A percentile compares a stretch with the other conserved stretches of the same genome.
Evolutionary conservation across 2,329 filamentous ascomycete genomes (phyloP).

Genomic region (Pseudogymnoascus sp.): DNA sequence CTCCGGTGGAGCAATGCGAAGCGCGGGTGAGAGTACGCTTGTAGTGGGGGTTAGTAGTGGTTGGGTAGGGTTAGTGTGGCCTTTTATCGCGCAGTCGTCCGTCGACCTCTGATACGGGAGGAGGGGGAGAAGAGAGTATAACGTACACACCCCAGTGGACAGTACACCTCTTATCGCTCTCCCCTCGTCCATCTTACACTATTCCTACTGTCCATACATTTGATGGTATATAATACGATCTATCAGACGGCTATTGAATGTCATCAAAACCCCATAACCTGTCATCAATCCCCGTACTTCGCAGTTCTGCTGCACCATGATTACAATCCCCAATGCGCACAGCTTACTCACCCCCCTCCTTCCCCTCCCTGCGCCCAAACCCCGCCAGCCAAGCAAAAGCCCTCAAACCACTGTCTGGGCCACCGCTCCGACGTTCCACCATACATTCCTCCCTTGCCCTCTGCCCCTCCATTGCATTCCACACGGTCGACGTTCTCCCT

Average conservation of each 20-base stretch:
- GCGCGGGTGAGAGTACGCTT: too few species aligned
- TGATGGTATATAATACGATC: too few species aligned
- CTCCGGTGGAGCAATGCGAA: not conserved
- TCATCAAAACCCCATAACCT: too few species aligned
- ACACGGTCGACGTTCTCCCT: too few species aligned
- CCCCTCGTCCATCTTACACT: not conserved
- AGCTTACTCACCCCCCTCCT: not conserved
- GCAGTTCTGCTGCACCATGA: not conserved
- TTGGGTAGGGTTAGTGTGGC: not conserved
- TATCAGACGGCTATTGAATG: not conserved
- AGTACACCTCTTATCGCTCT: not conserved
- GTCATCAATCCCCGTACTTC: too few species aligned
- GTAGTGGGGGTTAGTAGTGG: not conserved
- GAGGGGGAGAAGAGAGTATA: not conserved
- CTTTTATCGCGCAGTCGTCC: not conserved
- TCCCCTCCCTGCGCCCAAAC: not conserved
- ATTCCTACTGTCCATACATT: too few species aligned
- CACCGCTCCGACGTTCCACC: not conserved
- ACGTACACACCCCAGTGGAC: too few species aligned
- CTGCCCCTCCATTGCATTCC: too few species aligned
- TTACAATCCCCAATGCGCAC: not conserved
- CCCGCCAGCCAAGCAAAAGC: not conserved
- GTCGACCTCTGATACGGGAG: not conserved
- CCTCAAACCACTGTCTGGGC: not conserved
- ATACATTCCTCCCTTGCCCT: not conserved